Conservation (phyloP, 306 rosid species). For the Macrotyloma uniflorum region DNA sequence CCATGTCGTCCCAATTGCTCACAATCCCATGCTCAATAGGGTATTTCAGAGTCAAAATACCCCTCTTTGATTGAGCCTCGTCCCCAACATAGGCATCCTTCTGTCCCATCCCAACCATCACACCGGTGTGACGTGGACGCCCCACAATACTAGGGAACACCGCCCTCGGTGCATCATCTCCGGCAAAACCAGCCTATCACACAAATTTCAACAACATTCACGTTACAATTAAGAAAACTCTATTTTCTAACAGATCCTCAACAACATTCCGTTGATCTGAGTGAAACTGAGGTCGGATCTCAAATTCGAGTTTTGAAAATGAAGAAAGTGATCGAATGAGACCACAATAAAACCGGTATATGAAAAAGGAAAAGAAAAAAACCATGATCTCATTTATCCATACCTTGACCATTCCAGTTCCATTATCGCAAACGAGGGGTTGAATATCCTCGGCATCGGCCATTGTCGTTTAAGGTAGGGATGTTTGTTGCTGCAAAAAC, state of each 20-base stretch:
- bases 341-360: neutral
- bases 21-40: constrained; percentile 88
- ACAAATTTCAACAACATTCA: neutral
- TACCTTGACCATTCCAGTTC: constrained; percentile 99
- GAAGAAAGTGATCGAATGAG: neutral
- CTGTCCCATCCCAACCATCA: constrained; percentile 99
- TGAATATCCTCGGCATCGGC: constrained; percentile 92
- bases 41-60: constrained; percentile 88
- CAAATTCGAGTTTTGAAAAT: neutral
- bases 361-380: neutral
- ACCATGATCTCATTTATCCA: constrained; percentile 24
- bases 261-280: neutral
- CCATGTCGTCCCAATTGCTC: constrained; percentile 89
- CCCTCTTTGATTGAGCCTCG: constrained; percentile 96
- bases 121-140: constrained; percentile 96
- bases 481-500: constrained; percentile 34
- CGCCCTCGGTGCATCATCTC: constrained; percentile 98
- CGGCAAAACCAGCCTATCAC: constrained; percentile 91
- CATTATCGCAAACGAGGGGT: constrained; percentile 91
- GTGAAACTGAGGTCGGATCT: neutral
- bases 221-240: neutral
- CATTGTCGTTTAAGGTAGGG: constrained; percentile 50
- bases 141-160: constrained; percentile 98
- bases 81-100: constrained; percentile 98
- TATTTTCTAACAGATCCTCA: neutral